phyloP scores from a whole-genome alignment of 257 asterid genomes.

The Scutellaria barbata region DNA sequence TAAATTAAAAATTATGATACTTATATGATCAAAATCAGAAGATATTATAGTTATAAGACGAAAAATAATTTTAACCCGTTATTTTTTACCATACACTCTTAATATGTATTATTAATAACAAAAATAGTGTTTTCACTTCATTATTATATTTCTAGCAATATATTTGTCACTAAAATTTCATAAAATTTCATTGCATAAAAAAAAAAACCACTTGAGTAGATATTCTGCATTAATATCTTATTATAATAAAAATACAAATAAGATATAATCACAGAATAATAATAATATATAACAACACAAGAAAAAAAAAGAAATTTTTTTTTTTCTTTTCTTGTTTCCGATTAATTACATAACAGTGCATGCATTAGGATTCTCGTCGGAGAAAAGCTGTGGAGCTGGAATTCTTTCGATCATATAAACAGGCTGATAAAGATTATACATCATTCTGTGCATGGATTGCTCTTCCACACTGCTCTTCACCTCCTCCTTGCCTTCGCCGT shows the following conservation, averaged over 20 bases:
- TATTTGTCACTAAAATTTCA: no score
- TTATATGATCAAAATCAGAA: no score
- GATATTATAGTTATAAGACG: no score
- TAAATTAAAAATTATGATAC: no score
- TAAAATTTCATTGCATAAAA: not conserved
- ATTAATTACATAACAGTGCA: conserved; percentile 57
- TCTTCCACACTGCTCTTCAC: conserved; percentile 38
- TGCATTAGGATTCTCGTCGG: conserved; percentile 93
- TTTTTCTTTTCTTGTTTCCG: not conserved
- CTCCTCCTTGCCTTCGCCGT: conserved; percentile 34
- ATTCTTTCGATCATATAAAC: conserved; percentile 64
- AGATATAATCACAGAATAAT: conserved; percentile 30
- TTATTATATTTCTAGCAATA: no score
- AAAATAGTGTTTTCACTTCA: no score
- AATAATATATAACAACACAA: not conserved
- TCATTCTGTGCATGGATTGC: conserved; percentile 43
- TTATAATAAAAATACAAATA: conserved; percentile 33
- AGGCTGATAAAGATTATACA: conserved; percentile 65
- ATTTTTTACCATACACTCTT: no score
- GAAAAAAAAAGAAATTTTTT: not conserved
- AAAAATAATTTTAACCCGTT: no score
- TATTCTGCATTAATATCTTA: conserved; percentile 36
- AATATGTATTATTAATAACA: no score
- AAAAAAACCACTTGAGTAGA: not conserved
- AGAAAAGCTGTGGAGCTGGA: conserved; percentile 87